Evolutionary conservation across 1,284 basidiomycete species (phyloP).

Genomic region (Pholiota adiposa): DNA sequence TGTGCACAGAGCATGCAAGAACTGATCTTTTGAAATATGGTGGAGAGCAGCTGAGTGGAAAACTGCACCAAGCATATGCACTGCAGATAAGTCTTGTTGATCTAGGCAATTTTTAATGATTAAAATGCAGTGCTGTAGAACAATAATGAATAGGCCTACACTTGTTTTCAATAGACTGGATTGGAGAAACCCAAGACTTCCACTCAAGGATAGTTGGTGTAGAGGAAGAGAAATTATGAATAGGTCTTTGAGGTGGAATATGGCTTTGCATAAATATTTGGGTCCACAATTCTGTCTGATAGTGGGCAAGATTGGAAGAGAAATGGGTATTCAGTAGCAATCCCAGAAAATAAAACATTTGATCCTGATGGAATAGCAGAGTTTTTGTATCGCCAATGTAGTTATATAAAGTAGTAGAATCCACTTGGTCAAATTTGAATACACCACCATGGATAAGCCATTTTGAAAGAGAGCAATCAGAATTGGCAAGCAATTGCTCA

Average conservation of each 20-base stretch:
- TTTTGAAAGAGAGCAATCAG: background rate
- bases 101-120: too few species aligned
- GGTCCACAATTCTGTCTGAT: background rate
- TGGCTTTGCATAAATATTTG: background rate
- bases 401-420: background rate
- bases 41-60: background rate
- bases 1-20: background rate
- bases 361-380: background rate
- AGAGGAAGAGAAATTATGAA: background rate
- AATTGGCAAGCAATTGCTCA: too few species aligned
- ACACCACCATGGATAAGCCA: background rate
- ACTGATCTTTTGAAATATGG: background rate
- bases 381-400: background rate
- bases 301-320: background rate
- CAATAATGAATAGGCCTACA: too few species aligned
- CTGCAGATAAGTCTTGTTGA: too few species aligned
- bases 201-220: background rate
- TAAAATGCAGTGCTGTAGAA: too few species aligned
- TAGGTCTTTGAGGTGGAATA: background rate
- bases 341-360: background rate
- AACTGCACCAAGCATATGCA: background rate
- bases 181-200: too few species aligned
- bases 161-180: too few species aligned
- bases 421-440: background rate
- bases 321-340: background rate